These are phyloP conservation scores for Hirschfeldia incana DNA, from an alignment of 345 rosid genomes.

Conservation along the genomic window DNA sequence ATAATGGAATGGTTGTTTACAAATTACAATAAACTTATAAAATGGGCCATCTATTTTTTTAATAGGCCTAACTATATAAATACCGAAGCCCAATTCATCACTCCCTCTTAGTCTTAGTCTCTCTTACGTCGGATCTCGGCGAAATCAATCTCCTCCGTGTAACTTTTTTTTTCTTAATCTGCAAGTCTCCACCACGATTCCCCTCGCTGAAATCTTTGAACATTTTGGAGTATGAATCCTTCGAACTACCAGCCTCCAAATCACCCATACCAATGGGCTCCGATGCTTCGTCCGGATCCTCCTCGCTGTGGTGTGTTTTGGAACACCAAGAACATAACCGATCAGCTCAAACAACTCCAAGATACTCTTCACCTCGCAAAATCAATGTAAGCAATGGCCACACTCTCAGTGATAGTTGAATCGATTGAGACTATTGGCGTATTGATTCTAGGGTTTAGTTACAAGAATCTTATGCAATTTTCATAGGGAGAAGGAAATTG, in stretches of 20 bases:
- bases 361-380: slow-evolving; percentile 63
- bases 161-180: not conserved
- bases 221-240: slow-evolving; percentile 7
- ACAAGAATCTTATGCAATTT: not conserved
- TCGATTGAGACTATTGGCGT: not conserved
- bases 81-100: too few relatives aligned
- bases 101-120: too few relatives aligned
- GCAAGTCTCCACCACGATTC: not conserved
- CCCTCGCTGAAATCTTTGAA: not conserved
- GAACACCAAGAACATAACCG: slow-evolving; percentile 47
- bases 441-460: not conserved
- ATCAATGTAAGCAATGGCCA: slow-evolving; percentile 52
- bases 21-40: too few relatives aligned
- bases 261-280: slow-evolving; percentile 48
- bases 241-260: slow-evolving; percentile 29
- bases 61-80: too few relatives aligned
- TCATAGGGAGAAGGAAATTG: slow-evolving; percentile 68
- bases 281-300: slow-evolving; percentile 62
- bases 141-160: not conserved
- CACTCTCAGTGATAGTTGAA: not conserved
- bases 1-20: too few relatives aligned
- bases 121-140: not conserved
- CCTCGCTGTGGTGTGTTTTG: slow-evolving; percentile 62
- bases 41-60: too few relatives aligned
- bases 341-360: slow-evolving; percentile 57